Evolutionary conservation across 306 rosid genomes (phyloP).

Genomic region (Parietaria judaica): DNA sequence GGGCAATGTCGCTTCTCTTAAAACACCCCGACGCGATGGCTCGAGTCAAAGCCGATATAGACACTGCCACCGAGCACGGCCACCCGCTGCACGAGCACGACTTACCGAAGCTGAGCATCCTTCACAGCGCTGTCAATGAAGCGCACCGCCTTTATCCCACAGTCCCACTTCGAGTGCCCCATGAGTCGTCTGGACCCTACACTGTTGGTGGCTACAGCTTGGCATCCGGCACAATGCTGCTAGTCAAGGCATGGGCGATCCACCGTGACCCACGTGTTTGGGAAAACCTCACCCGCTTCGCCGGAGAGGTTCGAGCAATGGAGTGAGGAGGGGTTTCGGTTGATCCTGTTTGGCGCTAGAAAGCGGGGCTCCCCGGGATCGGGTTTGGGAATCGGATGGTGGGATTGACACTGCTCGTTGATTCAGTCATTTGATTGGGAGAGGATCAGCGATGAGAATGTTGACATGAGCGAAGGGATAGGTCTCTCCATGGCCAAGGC

Average conservation of each 20-base stretch:
- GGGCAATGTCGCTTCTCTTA: constrained; percentile 33
- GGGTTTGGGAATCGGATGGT: constrained; percentile 20
- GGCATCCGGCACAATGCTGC: constrained; percentile 7
- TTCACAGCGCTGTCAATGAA: constrained; percentile 15
- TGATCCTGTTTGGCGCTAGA: constrained; percentile 43
- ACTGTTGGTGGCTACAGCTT: constrained; percentile 8
- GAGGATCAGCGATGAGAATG: no score
- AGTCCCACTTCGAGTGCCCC: constrained; percentile 15
- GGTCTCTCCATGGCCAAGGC: no score
- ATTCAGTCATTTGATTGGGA: no score
- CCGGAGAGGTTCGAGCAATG: constrained; percentile 23
- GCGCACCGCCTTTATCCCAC: constrained; percentile 13
- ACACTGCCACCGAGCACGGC: constrained; percentile 13
- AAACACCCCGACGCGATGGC: constrained; percentile 29
- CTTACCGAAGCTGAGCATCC: constrained; percentile 16
- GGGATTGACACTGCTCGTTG: neutral
- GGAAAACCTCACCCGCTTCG: constrained; percentile 13
- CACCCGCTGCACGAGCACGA: constrained; percentile 7
- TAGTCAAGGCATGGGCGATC: constrained; percentile 15
- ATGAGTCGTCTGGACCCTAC: constrained; percentile 19
- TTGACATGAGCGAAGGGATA: no score
- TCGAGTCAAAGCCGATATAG: constrained; percentile 16
- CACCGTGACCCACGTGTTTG: constrained; percentile 20
- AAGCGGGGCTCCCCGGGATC: constrained; percentile 38
- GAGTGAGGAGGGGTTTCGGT: neutral